Evolutionary conservation across 495 filamentous ascomycete species (phyloP), one percentile per base, ranked within the genome.

Genomic region (Neurospora africana): DNA sequence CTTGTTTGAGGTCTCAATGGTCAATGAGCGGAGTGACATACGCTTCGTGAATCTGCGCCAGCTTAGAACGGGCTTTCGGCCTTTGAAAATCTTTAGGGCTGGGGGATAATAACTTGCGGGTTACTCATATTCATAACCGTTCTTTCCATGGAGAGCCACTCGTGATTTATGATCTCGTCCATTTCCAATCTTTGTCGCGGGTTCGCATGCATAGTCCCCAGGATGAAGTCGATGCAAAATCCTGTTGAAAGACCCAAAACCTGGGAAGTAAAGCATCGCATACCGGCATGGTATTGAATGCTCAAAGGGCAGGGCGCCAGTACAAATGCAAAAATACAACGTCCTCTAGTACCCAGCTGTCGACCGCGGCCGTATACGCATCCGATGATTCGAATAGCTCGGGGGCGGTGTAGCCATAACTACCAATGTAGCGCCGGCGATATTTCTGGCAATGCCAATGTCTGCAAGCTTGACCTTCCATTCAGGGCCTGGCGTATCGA

Each of bases 401-500:
- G 3, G 76, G 76, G 19, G 75, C 75, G 6, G 69, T 71, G 23
- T 69, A 77, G 30, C 71, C 72, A 6, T 71, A 37, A 4, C 72
- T 77, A 5, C 76, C 76, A 43, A 39, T 68, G 70, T 71, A 27
- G 68, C 37, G 2, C 74, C 76, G 13, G 72, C 68, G 0, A 72
- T 61, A 8, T 73, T 61, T 58, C 70, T 73, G 80, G 77, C 78
- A 67, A 87, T 82, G 0, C 86, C 86, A 70, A 88, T 87, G 76
- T 87, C 86, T 13, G 82, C 82, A 58, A 87, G 84, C 74, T 87
- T 87, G 8, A 87, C 82, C 75, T 80, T 81, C 76, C 83, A 86
- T 3, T 73, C 70, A 10, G 74, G 77, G 9, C 75, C 53, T 23
- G 70, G 36, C 6, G 68, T 21, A 21, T 73, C 37, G 1, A 77